Evolutionary conservation across 106 monocot species (phyloP).

Genomic region (Allium fistulosum): DNA sequence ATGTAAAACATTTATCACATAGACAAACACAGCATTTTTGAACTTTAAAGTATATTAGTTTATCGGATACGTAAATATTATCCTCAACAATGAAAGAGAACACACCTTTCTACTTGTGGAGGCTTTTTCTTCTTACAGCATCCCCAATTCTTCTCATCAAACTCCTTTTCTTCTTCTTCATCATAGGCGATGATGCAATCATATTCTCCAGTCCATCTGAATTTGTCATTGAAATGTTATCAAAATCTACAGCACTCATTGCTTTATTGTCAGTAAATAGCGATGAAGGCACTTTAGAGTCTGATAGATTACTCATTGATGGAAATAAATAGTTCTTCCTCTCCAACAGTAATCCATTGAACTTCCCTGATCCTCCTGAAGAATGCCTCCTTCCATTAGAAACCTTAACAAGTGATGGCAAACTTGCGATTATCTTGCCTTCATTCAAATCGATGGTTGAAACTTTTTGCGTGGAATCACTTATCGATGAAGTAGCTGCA

Average conservation of each 20-base stretch:
- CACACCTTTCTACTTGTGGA: slow-evolving; percentile 17
- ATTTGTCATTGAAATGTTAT: slow-evolving; percentile 13
- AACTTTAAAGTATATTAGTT: no score
- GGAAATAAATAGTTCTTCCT: slow-evolving; percentile 9
- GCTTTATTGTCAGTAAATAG: slow-evolving; percentile 7
- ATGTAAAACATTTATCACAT: no score
- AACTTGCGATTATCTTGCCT: not conserved
- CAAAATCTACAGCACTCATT: slow-evolving; percentile 20
- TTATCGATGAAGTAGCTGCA: slow-evolving; percentile 21
- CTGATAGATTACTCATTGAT: slow-evolving; percentile 18
- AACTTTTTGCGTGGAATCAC: not conserved
- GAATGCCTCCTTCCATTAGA: not conserved
- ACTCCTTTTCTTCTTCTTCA: slow-evolving; percentile 33
- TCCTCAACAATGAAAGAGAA: not conserved
- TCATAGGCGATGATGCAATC: not conserved
- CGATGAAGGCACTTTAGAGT: slow-evolving; percentile 15
- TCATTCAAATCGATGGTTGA: not conserved
- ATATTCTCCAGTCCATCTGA: slow-evolving; percentile 5
- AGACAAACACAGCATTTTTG: no score
- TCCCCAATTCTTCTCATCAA: slow-evolving; percentile 52
- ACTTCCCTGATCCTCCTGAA: not conserved
- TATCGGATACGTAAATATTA: no score
- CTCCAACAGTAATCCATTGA: slow-evolving; percentile 1
- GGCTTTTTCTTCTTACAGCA: slow-evolving; percentile 36
- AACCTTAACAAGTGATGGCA: not conserved